Evolutionary conservation across 73 alveolate species (phyloP).

Genomic region (Tetrahymena elliotti): DNA sequence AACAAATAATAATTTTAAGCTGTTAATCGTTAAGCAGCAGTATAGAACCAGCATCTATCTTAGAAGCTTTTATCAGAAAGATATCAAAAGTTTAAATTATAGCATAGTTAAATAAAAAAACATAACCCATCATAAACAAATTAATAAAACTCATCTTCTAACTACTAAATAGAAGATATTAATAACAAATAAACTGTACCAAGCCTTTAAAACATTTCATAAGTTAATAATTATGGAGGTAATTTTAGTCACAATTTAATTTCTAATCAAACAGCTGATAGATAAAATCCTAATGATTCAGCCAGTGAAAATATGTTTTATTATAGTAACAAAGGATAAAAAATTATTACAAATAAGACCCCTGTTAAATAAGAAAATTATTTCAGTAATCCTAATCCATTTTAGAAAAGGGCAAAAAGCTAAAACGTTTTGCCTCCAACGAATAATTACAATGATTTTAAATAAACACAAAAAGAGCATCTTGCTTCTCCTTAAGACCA

Average conservation of each 20-base stretch:
- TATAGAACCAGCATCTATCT: neutral
- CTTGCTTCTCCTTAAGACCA: neutral
- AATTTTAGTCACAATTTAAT: neutral
- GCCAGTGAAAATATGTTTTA: neutral
- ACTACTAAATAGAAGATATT: neutral
- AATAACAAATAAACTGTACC: neutral
- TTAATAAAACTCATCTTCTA: neutral
- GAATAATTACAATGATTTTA: neutral
- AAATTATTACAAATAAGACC: neutral
- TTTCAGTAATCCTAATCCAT: neutral
- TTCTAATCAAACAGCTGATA: neutral
- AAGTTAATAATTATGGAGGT: neutral
- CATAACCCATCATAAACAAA: neutral
- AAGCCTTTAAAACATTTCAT: neutral
- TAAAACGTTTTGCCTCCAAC: neutral
- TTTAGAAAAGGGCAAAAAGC: neutral
- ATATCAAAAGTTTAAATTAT: neutral
- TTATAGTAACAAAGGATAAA: neutral
- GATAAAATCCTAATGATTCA: neutral
- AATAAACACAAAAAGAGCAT: neutral
- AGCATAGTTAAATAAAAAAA: neutral
- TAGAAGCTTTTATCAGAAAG: neutral
- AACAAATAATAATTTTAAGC: neutral
- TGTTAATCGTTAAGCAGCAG: neutral
- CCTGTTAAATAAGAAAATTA: neutral